These are phyloP conservation scores for Microbotryum scabiosae DNA, from an alignment of 1,284 basidiomycete genomes.

Conservation along the genomic window DNA sequence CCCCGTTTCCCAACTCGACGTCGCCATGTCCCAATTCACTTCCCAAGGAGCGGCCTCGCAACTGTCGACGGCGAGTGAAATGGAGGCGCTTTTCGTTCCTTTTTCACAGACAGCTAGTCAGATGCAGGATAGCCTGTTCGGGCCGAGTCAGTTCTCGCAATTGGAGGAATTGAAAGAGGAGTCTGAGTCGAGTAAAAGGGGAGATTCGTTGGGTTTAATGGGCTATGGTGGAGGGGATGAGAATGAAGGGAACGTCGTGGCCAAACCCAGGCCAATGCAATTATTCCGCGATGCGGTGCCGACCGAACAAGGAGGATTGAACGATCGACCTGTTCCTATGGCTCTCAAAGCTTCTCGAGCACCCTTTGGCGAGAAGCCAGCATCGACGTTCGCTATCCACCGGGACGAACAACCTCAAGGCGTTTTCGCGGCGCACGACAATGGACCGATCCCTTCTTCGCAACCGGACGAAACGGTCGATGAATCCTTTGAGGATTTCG, in stretches of 20 bases:
- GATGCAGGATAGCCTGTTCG: constrained; percentile 4
- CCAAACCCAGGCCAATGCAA: constrained; percentile 4
- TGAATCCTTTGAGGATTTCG: constrained; percentile 5
- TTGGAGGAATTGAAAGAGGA: constrained; percentile 3
- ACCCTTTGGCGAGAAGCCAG: constrained; percentile 24
- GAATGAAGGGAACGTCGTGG: constrained; percentile 1
- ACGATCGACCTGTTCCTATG: constrained; percentile 22
- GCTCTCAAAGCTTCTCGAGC: constrained; percentile 20
- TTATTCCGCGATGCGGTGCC: constrained; percentile 6
- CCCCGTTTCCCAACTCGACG: background rate
- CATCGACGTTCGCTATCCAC: constrained; percentile 37
- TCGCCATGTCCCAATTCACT: background rate
- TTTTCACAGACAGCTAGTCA: constrained; percentile 23
- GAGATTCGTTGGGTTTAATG: background rate
- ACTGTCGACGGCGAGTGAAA: no score
- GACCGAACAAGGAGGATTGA: background rate
- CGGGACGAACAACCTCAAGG: constrained; percentile 35
- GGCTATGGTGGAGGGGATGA: constrained; percentile 1
- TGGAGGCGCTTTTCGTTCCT: constrained; percentile 18
- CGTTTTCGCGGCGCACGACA: constrained; percentile 35
- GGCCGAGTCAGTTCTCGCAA: background rate
- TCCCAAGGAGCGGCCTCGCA: background rate
- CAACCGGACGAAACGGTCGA: background rate
- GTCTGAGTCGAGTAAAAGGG: background rate
- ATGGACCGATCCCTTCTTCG: constrained; percentile 23